A percentile compares a stretch with the other conserved stretches of the same genome.
Evolutionary conservation across 2,329 filamentous ascomycete species (phyloP).

Genomic region (Pseudogymnoascus sp.): DNA sequence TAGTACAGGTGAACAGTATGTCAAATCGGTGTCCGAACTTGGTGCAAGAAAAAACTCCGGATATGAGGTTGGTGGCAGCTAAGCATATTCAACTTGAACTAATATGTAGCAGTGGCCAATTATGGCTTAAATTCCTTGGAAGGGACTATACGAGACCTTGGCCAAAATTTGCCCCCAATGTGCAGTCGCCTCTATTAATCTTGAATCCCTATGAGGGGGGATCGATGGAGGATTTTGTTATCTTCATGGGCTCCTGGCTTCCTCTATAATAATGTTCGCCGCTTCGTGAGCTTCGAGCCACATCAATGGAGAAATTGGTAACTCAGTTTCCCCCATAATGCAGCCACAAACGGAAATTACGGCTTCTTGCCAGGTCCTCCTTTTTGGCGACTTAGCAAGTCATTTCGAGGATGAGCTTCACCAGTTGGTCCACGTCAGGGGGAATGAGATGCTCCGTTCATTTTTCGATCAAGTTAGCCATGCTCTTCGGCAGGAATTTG

Average conservation of each 20-base stretch:
- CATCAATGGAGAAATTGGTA: neutral
- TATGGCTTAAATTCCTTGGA: neutral
- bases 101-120: conserved; percentile 1
- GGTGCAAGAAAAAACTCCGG: neutral
- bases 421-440: neutral
- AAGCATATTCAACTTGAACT: neutral
- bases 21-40: conserved; percentile 3
- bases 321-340: neutral
- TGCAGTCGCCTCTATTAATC: neutral
- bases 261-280: neutral
- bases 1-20: neutral
- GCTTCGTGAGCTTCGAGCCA: no score
- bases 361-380: neutral
- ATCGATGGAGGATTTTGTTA: neutral
- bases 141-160: neutral
- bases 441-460: neutral
- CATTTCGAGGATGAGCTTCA: neutral
- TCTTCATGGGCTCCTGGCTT: neutral
- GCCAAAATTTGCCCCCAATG: neutral
- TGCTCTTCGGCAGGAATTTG: neutral
- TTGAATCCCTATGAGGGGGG: neutral
- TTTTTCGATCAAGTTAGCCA: conserved; percentile 1
- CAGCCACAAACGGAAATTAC: neutral
- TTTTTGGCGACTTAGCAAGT: neutral
- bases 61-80: neutral